Evolutionary conservation across 2,329 filamentous ascomycete genomes (phyloP).

Genomic region (Verticillium klebahnii): DNA sequence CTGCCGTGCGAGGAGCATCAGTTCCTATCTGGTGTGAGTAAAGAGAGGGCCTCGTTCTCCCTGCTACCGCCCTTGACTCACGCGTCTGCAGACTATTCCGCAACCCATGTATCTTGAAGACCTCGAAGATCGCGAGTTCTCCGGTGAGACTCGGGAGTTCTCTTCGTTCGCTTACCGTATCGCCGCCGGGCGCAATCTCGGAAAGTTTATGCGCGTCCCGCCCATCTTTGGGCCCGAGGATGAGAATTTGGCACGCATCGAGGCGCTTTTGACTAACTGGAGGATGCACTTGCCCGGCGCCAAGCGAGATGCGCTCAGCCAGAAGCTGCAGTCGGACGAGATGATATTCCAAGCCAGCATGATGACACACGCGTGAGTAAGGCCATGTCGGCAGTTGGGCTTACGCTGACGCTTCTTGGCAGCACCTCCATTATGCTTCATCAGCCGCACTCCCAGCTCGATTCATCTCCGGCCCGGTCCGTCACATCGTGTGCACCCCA

Average conservation of each 20-base stretch:
- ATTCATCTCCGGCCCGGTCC: slow-evolving; percentile 51
- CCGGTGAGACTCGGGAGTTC: slow-evolving; percentile 64
- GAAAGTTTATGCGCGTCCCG: slow-evolving; percentile 62
- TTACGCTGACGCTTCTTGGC: slow-evolving; percentile 4
- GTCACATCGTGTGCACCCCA: slow-evolving; percentile 66
- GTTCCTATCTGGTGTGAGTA: slow-evolving; percentile 54
- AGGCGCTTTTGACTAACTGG: slow-evolving; percentile 64
- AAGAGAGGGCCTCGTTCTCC: neutral
- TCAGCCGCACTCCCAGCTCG: slow-evolving; percentile 72
- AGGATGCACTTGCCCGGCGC: slow-evolving; percentile 68
- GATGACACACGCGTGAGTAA: slow-evolving; percentile 56
- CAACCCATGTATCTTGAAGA: slow-evolving; percentile 62
- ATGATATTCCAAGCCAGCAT: slow-evolving; percentile 90
- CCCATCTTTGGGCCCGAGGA: slow-evolving; percentile 48
- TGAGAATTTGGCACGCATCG: slow-evolving; percentile 45
- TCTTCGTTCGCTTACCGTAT: slow-evolving; percentile 85
- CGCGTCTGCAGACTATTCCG: slow-evolving; percentile 45
- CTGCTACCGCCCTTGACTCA: neutral
- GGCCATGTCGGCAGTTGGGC: neutral
- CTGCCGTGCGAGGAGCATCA: slow-evolving; percentile 82
- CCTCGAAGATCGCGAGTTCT: slow-evolving; percentile 73
- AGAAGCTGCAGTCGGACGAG: slow-evolving; percentile 72
- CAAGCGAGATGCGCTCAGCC: slow-evolving; percentile 66
- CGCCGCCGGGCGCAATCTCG: slow-evolving; percentile 73
- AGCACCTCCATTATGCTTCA: slow-evolving; percentile 70